phyloP scores from a whole-genome alignment of 2,329 filamentous ascomycete genomes.

The Xylariales sp. region DNA sequence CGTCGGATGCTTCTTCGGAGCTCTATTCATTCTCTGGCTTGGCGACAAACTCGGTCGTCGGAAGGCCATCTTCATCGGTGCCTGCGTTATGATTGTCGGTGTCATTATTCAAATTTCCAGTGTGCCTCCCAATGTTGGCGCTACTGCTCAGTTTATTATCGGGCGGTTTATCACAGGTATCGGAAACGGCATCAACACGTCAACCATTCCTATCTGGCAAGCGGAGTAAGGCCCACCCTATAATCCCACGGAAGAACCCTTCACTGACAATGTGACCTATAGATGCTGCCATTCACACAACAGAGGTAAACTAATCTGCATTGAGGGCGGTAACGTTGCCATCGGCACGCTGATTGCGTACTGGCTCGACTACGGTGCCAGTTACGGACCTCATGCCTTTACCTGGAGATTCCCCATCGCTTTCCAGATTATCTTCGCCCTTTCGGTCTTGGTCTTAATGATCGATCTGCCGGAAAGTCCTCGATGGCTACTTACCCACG shows the following conservation, averaged over 20 bases:
- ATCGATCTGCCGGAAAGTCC: constrained; percentile 65
- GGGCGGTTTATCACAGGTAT: constrained; percentile 63
- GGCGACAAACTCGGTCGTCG: constrained; percentile 67
- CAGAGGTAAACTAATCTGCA: constrained; percentile 70
- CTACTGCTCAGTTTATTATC: constrained; percentile 61
- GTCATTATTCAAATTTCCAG: constrained; percentile 65
- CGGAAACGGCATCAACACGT: constrained; percentile 63
- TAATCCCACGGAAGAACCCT: neutral
- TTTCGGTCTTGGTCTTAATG: constrained; percentile 55
- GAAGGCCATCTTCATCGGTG: constrained; percentile 65
- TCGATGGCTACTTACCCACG: constrained; percentile 59
- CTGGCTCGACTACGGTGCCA: constrained; percentile 57
- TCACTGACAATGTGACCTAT: constrained; percentile 33
- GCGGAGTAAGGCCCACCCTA: constrained; percentile 47
- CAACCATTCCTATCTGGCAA: constrained; percentile 58
- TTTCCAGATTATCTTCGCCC: constrained; percentile 58
- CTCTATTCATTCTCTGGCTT: constrained; percentile 54
- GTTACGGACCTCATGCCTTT: constrained; percentile 49
- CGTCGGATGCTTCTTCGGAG: constrained; percentile 57
- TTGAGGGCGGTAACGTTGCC: constrained; percentile 59
- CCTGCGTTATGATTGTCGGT: constrained; percentile 65
- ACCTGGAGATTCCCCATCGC: constrained; percentile 56
- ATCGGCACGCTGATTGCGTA: constrained; percentile 58
- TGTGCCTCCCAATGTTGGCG: constrained; percentile 58
- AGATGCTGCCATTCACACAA: constrained; percentile 61